Conservation (phyloP, 345 rosid species). For the Gynandropsis gynandra region DNA sequence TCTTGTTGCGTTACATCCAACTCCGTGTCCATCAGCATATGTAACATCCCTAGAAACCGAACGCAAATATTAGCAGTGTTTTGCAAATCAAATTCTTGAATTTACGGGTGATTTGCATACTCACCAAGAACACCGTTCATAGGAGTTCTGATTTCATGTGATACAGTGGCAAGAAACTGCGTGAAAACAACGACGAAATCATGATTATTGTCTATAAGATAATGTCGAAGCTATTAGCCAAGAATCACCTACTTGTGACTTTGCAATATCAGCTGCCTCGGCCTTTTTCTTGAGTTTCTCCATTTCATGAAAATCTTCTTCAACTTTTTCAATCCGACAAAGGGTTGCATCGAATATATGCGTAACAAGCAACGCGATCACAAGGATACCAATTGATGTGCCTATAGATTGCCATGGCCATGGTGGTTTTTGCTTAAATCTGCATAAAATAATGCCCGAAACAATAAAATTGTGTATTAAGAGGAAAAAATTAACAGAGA, state of each 20-base stretch:
- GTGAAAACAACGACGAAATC: slow-evolving; percentile 19
- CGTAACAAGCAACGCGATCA: slow-evolving; percentile 73
- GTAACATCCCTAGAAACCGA: slow-evolving; percentile 72
- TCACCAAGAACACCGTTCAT: slow-evolving; percentile 98
- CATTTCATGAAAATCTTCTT: slow-evolving; percentile 77
- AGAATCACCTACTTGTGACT: slow-evolving; percentile 66
- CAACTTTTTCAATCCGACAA: slow-evolving; percentile 78
- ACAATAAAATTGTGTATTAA: slow-evolving; percentile 12
- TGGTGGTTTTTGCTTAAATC: slow-evolving; percentile 82
- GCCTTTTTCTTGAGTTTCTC: slow-evolving; percentile 69
- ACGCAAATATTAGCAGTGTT: slow-evolving; percentile 16
- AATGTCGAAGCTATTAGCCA: slow-evolving; percentile 7
- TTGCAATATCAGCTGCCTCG: slow-evolving; percentile 92
- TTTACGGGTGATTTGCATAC: slow-evolving; percentile 18
- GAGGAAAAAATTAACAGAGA: slow-evolving; percentile 10
- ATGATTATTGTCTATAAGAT: slow-evolving; percentile 12
- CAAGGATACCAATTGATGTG: slow-evolving; percentile 61
- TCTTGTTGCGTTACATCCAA: slow-evolving; percentile 89
- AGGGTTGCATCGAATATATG: slow-evolving; percentile 72
- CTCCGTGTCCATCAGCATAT: slow-evolving; percentile 84
- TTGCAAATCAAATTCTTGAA: slow-evolving; percentile 7
- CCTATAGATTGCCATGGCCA: slow-evolving; percentile 63
- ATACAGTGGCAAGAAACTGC: slow-evolving; percentile 98
- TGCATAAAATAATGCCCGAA: slow-evolving; percentile 26
- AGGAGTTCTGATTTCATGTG: slow-evolving; percentile 97